Base-by-base conservation (phyloP, 306 rosid genomes). In the Luffa aegyptiaca region DNA sequence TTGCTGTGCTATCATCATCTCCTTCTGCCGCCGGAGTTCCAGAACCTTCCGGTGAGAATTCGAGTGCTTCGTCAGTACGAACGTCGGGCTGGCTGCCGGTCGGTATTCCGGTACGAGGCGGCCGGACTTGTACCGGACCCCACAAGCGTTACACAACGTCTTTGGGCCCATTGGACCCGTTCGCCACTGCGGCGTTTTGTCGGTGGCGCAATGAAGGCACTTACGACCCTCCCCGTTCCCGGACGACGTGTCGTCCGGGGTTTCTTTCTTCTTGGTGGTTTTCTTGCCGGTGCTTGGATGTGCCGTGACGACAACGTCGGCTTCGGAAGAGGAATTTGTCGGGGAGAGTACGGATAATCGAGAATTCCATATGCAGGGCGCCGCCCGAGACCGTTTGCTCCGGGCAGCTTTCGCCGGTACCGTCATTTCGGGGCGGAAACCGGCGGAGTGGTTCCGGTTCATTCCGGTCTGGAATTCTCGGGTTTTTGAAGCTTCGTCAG, bases 1-100 rank as follows among this genome's bases (percentile, higher is more conserved):
- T 1, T 39, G 84, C 6, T 87, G 86, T 6, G 78, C 62, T 70
- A 81, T 61, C 81, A 73, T 17, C 86, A 87, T 61, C 80, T 95
- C 99, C 84, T 91, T 95, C 87, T 95, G 98, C 2, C 98, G 93
- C 46, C 98, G 86, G 13, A 95, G 93, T 86, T 95, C 99, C 83
- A 93, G 41, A 26, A 95, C 99, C 73, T 95, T 95, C 2, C 98
- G 89, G 85, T 96, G 99, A 1, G 99, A 96, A 84, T 96, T 96
- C 0, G 99, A 96, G 81, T 96, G 99, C 74, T 91, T 96, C 2
- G 98, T 96, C 80, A 91, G 87, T 80, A 93, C 82, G 4, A 93
- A 96, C 0, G 99, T 96, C 10, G 98, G 99, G 85, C 99, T 96
- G 1, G 99, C 88, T 0, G 99, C 98, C 1, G 99, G 99, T 46